Conservation (phyloP, 345 rosid genomes). For the Excoecaria cochinchinensis region DNA sequence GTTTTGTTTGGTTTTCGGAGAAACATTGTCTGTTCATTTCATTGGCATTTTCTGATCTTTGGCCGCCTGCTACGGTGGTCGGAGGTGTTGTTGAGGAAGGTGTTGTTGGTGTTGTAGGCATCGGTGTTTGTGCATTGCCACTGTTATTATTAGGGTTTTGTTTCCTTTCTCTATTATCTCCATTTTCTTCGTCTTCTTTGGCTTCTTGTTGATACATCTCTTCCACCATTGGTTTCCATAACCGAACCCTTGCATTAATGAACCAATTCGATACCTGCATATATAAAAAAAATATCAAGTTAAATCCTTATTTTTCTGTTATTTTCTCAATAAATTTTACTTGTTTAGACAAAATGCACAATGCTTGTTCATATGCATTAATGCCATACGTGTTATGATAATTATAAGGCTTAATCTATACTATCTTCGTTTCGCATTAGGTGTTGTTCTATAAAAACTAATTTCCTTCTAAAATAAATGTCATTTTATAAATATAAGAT, state of each 20-base stretch:
- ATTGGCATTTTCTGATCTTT: conserved; percentile 54
- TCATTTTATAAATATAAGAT: no score
- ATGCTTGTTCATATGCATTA: no score
- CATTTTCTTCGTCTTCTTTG: conserved; percentile 40
- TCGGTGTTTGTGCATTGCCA: conserved; percentile 46
- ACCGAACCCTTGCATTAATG: conserved; percentile 95
- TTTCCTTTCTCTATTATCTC: conserved; percentile 38
- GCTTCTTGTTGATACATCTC: conserved; percentile 95
- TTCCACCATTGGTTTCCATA: conserved; percentile 99
- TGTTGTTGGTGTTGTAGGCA: conserved; percentile 20
- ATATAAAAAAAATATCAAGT: no score
- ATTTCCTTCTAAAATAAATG: no score
- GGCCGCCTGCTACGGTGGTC: conserved; percentile 28
- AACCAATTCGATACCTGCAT: conserved; percentile 94
- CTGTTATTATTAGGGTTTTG: conserved; percentile 32
- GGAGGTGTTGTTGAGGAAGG: conserved; percentile 21
- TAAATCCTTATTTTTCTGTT: no score
- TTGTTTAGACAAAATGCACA: no score
- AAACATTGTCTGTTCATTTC: conserved; percentile 57
- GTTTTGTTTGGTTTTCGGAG: conserved; percentile 51
- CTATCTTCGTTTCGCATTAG: no score
- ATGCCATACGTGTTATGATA: no score
- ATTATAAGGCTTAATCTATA: no score
- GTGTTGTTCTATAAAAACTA: no score
- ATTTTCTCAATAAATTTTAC: no score